Evolutionary conservation across 2,329 filamentous ascomycete genomes (phyloP), one percentile per base, ranked within the genome.

Genomic region (Diaporthe sp.): DNA sequence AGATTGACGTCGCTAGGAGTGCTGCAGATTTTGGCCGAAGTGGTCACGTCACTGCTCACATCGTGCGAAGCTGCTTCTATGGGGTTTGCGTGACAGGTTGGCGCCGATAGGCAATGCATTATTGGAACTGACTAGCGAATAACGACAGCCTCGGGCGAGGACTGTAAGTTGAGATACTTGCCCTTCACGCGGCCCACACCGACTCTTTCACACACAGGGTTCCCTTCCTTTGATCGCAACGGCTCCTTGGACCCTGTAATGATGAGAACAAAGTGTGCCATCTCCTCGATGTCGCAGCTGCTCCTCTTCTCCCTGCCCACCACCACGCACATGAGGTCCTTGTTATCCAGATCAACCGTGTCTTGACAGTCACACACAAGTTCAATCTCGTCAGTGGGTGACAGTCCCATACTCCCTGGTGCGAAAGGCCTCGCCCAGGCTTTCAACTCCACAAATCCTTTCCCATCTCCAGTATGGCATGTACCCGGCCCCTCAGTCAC

Each of bases 131-230:
- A 25, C 44, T 67, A 67, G 4, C 63, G 63, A 34, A 67, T 51
- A 3, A 37, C 44, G 9, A 67, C 44, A 39, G 63, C 28, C 63
- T 39, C 31, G 20, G 10, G 17, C 12, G 28, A 15, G 12, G 22
- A 67, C 12, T 39, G 20, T 25, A 10, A 9, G 5, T 67, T n/a
- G 20, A 76, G 37, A 25, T 17, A 74, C 8, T 44, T 74, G 7
- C 72, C 75, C 37, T 49, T 67, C 44, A 74, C 9, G 13, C 37
- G 74, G 1, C 72, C 72, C 47, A 60, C 72, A 8, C 75, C 75
- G 20, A 75, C 22, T 28, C 75, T 58, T 37, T 72, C 44, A 28
- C 51, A 74, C 4, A 65, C 15, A 6, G n/a, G 9, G 13, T 0
- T 39, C 4, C 53, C 53, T 17, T 17, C 31, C n/a, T 34, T n/a